These are phyloP conservation scores for Kregervanrija fluxuum DNA, from an alignment of 805 yeast species.

Conservation along the genomic window DNA sequence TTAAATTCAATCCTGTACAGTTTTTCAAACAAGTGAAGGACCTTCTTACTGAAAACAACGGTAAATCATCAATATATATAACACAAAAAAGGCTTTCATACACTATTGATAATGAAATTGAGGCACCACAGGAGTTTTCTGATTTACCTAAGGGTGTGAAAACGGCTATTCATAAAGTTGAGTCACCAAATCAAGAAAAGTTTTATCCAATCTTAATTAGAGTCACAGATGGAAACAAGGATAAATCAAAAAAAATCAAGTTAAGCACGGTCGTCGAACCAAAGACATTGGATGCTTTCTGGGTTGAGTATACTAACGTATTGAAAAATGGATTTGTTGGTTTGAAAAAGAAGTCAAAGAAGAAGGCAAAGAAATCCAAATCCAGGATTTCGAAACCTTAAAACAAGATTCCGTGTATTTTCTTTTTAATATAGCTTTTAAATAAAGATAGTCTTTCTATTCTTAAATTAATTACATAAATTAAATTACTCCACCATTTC, in stretches of 20 bases:
- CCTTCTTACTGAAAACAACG: constrained; percentile 15
- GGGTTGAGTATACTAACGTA: constrained; percentile 66
- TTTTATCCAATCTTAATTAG: constrained; percentile 60
- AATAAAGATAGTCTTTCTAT: not conserved
- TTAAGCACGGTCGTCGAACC: constrained; percentile 66
- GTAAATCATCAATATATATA: constrained; percentile 45
- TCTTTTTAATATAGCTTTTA: not conserved
- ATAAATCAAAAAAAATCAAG: constrained; percentile 47
- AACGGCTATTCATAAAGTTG: constrained; percentile 8
- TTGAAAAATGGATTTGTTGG: constrained; percentile 71
- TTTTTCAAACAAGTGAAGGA: constrained; percentile 19
- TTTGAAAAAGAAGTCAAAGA: constrained; percentile 75
- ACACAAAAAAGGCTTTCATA: constrained; percentile 49
- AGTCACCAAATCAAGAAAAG: not conserved
- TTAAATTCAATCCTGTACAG: constrained; percentile 8
- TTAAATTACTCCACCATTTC: constrained; percentile 8
- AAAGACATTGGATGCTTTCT: constrained; percentile 57
- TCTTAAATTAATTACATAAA: constrained; percentile 1
- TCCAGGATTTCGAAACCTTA: constrained; percentile 8
- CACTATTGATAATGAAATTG: constrained; percentile 15
- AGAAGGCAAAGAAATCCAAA: constrained; percentile 41
- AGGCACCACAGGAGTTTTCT: constrained; percentile 6
- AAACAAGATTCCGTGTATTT: not conserved
- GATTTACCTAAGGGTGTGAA: constrained; percentile 13
- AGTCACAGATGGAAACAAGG: constrained; percentile 50